These are phyloP conservation scores for Exophiala sideris DNA, from an alignment of 2,329 filamentous ascomycete species.

Conservation along the genomic window DNA sequence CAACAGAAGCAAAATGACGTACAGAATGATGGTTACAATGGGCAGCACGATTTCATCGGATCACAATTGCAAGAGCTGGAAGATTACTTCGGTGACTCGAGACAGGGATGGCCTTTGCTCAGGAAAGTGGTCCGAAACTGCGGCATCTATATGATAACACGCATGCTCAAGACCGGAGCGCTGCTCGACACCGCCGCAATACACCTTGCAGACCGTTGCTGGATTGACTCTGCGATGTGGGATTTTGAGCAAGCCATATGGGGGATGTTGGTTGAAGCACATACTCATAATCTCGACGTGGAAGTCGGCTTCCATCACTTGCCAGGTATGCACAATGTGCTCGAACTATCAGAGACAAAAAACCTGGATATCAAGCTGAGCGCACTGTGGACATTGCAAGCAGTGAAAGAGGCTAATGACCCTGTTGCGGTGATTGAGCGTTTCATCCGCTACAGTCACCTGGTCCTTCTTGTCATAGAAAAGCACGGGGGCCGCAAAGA, in stretches of 20 bases:
- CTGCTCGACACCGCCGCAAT: not conserved
- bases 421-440: not conserved
- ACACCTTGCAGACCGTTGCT: not conserved
- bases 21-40: constrained; percentile 8
- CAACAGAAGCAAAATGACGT: constrained; percentile 13
- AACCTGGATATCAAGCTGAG: not conserved
- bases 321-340: not conserved
- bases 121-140: constrained; percentile 3
- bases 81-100: constrained; percentile 10
- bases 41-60: constrained; percentile 10
- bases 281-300: not conserved
- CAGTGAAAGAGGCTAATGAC: not conserved
- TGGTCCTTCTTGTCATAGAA: not conserved
- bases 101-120: constrained; percentile 7
- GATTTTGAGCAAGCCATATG: constrained; percentile 8
- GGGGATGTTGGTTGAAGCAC: not conserved
- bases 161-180: constrained; percentile 3
- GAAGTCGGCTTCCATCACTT: not conserved
- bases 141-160: constrained; percentile 8
- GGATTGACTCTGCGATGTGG: not conserved
- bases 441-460: not conserved
- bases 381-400: not conserved
- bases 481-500: not conserved
- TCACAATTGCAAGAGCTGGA: constrained; percentile 12
- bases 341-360: not conserved